Evolutionary conservation across 331 rosid species (phyloP).

Genomic region (Malus hybrid): DNA sequence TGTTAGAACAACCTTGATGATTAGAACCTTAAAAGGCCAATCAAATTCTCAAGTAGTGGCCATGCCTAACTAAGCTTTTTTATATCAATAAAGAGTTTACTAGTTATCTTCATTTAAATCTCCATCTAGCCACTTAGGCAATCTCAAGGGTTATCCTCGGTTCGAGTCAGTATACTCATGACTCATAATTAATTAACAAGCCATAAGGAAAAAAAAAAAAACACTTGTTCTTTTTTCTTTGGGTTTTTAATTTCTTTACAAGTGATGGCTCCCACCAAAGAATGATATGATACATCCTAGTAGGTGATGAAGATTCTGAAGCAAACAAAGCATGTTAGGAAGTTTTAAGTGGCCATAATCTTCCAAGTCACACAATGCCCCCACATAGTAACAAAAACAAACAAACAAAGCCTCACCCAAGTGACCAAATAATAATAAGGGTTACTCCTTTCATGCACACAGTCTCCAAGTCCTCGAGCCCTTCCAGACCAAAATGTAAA

Average conservation of each 20-base stretch:
- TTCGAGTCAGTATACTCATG: not conserved
- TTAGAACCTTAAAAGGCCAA: constrained; percentile 30
- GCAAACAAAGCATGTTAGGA: constrained; percentile 46
- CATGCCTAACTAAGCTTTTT: constrained; percentile 32
- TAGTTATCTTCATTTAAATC: not conserved
- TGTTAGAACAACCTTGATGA: constrained; percentile 42
- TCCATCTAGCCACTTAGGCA: not conserved
- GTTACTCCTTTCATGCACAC: not conserved
- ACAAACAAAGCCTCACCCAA: constrained; percentile 29
- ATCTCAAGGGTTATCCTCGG: not conserved
- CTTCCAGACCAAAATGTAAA: constrained; percentile 37
- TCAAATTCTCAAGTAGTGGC: constrained; percentile 17
- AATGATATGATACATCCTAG: constrained; percentile 24
- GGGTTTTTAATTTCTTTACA: not conserved
- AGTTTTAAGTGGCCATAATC: constrained; percentile 41
- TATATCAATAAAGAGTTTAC: not conserved
- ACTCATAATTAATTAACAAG: not conserved
- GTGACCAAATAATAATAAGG: constrained; percentile 37
- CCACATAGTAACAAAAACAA: constrained; percentile 40
- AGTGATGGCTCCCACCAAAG: not conserved
- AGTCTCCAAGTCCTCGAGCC: constrained; percentile 51
- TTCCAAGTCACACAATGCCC: constrained; percentile 33
- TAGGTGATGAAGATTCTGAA: constrained; percentile 31
- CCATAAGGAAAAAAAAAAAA: not conserved
- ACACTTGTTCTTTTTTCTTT: not conserved